Evolutionary conservation across 2,329 filamentous ascomycete species (phyloP).

Genomic region (Drechslerella dactyloides): DNA sequence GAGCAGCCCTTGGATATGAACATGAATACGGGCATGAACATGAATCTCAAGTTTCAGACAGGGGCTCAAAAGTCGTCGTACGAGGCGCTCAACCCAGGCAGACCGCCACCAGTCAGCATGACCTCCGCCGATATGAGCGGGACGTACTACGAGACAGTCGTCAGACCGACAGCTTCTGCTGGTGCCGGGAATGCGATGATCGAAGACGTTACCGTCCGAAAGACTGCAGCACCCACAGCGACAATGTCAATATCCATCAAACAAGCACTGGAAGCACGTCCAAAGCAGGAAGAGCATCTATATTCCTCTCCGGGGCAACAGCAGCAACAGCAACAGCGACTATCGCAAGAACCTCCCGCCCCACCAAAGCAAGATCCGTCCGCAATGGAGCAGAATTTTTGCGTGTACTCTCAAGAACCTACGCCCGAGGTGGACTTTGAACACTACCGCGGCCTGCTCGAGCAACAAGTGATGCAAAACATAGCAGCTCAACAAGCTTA

Average conservation of each 20-base stretch:
- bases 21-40: not conserved
- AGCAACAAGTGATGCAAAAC: conserved; percentile 42
- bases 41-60: conserved; percentile 53
- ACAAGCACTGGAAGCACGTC: conserved; percentile 7
- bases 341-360: conserved; percentile 12
- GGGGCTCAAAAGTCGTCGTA: conserved; percentile 60
- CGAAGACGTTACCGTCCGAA: conserved; percentile 61
- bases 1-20: conserved; percentile 17
- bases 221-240: conserved; percentile 55
- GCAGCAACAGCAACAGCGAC: conserved; percentile 9
- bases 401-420: conserved; percentile 21
- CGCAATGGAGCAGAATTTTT: conserved; percentile 29
- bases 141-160: conserved; percentile 63
- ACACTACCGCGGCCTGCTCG: conserved; percentile 36
- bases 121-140: conserved; percentile 60
- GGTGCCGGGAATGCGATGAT: conserved; percentile 56
- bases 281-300: conserved; percentile 9
- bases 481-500: conserved; percentile 30
- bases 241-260: conserved; percentile 7
- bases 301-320: conserved; percentile 3
- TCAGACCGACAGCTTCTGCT: conserved; percentile 57
- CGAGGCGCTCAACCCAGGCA: conserved; percentile 63
- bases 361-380: conserved; percentile 16
- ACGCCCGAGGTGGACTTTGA: conserved; percentile 41
- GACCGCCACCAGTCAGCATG: conserved; percentile 61